Evolutionary conservation across 495 filamentous ascomycete genomes (phyloP).

Genomic region (Penicillium atrosanguineum): DNA sequence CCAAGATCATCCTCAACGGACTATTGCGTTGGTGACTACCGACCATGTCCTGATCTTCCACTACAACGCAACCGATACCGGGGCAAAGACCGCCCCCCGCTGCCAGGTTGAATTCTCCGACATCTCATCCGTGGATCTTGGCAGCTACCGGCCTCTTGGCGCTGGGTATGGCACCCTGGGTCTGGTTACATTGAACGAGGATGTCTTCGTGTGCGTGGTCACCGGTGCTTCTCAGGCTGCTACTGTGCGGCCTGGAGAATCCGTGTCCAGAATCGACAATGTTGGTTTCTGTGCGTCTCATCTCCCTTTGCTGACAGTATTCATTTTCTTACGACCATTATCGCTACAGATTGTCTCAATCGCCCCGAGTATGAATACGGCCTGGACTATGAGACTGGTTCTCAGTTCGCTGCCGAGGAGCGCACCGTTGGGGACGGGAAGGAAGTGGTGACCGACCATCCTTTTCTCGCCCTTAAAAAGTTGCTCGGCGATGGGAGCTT

Average conservation of each 20-base stretch:
- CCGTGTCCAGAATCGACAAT: conserved; percentile 76
- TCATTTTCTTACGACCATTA: conserved; percentile 1
- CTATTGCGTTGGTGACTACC: conserved; percentile 76
- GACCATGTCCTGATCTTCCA: conserved; percentile 82
- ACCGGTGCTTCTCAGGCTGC: conserved; percentile 75
- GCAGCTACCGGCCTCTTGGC: conserved; percentile 69
- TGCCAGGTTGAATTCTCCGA: conserved; percentile 87
- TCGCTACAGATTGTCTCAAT: conserved; percentile 70
- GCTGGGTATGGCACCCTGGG: conserved; percentile 88
- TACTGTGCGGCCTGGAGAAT: conserved; percentile 80
- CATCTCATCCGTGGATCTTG: conserved; percentile 61
- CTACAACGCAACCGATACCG: conserved; percentile 58
- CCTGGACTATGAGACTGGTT: conserved; percentile 59
- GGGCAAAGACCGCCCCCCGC: conserved; percentile 51
- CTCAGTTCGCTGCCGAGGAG: conserved; percentile 49
- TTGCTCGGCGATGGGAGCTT: conserved; percentile 92
- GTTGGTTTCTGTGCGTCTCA: conserved; percentile 75
- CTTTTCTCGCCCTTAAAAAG: conserved; percentile 85
- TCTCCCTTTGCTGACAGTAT: not conserved
- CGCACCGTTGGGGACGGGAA: conserved; percentile 57
- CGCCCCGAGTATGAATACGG: conserved; percentile 75
- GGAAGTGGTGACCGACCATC: conserved; percentile 75
- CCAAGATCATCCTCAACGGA: conserved; percentile 73
- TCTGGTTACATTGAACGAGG: conserved; percentile 76
- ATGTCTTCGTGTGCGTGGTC: conserved; percentile 92